These are phyloP conservation scores for Puccinia triticina DNA, from an alignment of 1,284 basidiomycete species.

Conservation along the genomic window DNA sequence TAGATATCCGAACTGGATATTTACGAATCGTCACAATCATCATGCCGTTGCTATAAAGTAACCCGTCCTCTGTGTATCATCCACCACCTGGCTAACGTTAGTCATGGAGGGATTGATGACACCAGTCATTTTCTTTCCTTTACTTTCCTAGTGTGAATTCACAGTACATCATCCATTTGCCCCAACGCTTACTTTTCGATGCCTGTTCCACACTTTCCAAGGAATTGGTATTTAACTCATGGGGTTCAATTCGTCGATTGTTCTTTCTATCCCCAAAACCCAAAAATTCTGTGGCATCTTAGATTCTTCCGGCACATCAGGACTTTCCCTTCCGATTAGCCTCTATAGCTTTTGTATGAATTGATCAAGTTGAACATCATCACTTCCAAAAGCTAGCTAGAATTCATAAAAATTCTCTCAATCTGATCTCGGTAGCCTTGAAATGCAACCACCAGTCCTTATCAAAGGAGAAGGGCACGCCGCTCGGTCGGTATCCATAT, in stretches of 20 bases:
- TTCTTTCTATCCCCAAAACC: neutral
- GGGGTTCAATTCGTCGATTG: neutral
- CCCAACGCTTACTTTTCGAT: constrained; percentile 7
- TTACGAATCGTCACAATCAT: neutral
- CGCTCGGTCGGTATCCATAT: constrained; percentile 2
- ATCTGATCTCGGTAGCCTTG: neutral
- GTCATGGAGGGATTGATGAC: constrained; percentile 11
- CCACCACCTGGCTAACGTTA: constrained; percentile 13
- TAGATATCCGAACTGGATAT: neutral
- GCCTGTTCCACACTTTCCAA: neutral
- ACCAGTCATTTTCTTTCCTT: constrained; percentile 30
- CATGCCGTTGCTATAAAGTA: neutral
- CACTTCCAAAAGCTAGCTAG: neutral
- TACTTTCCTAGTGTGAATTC: neutral
- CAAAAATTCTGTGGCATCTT: neutral
- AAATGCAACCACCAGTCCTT: neutral
- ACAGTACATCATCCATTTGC: neutral
- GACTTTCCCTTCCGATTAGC: neutral
- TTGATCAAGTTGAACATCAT: neutral
- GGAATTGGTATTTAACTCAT: neutral
- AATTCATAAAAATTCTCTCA: neutral
- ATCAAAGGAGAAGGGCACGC: neutral
- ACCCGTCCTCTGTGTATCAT: constrained; percentile 1
- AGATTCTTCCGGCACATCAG: neutral
- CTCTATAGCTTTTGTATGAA: neutral